phyloP scores from a whole-genome alignment of 2,329 filamentous ascomycete species.

The Alternaria sp. region DNA sequence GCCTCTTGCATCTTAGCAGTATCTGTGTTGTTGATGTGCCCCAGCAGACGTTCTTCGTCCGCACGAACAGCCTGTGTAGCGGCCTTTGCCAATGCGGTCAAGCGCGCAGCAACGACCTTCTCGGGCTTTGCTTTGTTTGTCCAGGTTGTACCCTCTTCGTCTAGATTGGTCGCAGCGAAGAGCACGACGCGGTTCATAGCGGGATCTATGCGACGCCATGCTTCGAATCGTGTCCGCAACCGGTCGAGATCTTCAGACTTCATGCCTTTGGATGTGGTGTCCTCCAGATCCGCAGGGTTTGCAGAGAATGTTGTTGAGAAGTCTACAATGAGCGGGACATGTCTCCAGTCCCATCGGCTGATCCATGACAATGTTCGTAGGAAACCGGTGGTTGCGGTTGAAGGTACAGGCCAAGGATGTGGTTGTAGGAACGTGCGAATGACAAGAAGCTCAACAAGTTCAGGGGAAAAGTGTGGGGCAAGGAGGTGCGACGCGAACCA shows the following conservation, averaged over 20 bases:
- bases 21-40: conserved; percentile 20
- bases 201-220: conserved; percentile 89
- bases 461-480: conserved; percentile 75
- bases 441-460: conserved; percentile 85
- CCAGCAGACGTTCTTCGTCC: conserved; percentile 60
- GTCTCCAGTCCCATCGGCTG: conserved; percentile 90
- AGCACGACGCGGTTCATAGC: conserved; percentile 84
- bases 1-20: not conserved
- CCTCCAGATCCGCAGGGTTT: conserved; percentile 30
- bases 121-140: conserved; percentile 75
- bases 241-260: conserved; percentile 67
- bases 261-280: conserved; percentile 53
- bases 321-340: conserved; percentile 83
- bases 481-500: conserved; percentile 92
- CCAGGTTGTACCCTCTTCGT: conserved; percentile 81
- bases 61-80: conserved; percentile 63
- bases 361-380: conserved; percentile 81
- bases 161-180: conserved; percentile 82
- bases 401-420: conserved; percentile 81
- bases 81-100: conserved; percentile 82
- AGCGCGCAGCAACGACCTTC: conserved; percentile 83
- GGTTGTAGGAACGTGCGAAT: conserved; percentile 81
- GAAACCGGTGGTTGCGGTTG: conserved; percentile 81
- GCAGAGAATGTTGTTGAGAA: conserved; percentile 57
- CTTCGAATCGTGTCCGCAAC: conserved; percentile 77